These are phyloP conservation scores for Juglanconis sp. DNA, from an alignment of 2,329 filamentous ascomycete species.

Conservation along the genomic window DNA sequence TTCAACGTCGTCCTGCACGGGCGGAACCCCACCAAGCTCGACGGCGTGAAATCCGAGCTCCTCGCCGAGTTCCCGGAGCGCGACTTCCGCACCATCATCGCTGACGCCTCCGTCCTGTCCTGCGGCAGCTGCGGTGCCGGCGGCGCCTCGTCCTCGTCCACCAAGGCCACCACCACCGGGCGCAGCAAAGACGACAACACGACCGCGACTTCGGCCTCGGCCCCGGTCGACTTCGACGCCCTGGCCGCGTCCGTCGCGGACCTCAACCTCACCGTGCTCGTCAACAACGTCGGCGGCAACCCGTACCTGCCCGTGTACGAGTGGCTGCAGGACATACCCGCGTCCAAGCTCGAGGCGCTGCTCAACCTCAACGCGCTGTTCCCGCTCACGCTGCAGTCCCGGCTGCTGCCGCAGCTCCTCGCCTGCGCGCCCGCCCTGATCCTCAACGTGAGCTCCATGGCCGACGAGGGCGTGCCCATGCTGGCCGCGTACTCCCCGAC, in stretches of 20 bases:
- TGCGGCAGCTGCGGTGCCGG: slow-evolving; percentile 1
- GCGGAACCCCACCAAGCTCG: slow-evolving; percentile 48
- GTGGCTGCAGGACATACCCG: slow-evolving; percentile 32
- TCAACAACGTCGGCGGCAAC: slow-evolving; percentile 55
- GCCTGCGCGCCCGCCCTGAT: slow-evolving; percentile 41
- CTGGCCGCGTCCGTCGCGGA: slow-evolving; percentile 27
- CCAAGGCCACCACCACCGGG: slow-evolving; percentile 2
- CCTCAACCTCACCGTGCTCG: slow-evolving; percentile 47
- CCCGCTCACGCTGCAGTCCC: slow-evolving; percentile 43
- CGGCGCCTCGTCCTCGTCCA: not conserved
- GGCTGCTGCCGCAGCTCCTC: slow-evolving; percentile 42
- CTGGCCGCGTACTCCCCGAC: slow-evolving; percentile 32
- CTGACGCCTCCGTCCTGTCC: slow-evolving; percentile 35
- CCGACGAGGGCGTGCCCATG: slow-evolving; percentile 44
- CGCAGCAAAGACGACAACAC: not conserved
- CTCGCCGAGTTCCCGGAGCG: slow-evolving; percentile 34
- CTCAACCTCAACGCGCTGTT: slow-evolving; percentile 49
- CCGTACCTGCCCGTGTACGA: slow-evolving; percentile 29
- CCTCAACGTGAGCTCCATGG: slow-evolving; percentile 47
- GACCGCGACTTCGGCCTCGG: too few relatives aligned
- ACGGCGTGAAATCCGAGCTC: slow-evolving; percentile 37
- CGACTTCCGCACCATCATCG: slow-evolving; percentile 38
- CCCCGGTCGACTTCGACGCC: slow-evolving; percentile 23
- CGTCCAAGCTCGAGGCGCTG: slow-evolving; percentile 36
- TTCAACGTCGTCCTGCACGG: slow-evolving; percentile 59